phyloP scores from a whole-genome alignment of 2,329 filamentous ascomycete genomes.

The Amylocarpus encephaloides region DNA sequence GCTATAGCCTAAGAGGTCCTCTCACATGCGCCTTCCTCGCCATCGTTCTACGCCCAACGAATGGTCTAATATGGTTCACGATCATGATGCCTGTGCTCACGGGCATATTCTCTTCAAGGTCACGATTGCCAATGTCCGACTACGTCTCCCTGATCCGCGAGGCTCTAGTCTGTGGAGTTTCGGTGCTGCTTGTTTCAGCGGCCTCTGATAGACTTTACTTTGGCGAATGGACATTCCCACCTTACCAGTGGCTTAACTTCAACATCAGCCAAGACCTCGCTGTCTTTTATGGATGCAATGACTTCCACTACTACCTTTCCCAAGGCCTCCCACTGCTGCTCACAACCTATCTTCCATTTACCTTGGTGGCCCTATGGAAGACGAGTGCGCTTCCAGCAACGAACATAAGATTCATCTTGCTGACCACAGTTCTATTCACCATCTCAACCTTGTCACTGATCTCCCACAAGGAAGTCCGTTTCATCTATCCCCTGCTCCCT shows the following conservation, averaged over 20 bases:
- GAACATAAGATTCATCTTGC: constrained; percentile 37
- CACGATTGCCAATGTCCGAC: constrained; percentile 28
- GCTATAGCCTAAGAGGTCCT: constrained; percentile 51
- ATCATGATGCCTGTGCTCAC: constrained; percentile 51
- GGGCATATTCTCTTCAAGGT: constrained; percentile 36
- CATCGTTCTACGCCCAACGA: constrained; percentile 83
- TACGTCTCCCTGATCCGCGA: constrained; percentile 55
- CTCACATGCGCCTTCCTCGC: constrained; percentile 73
- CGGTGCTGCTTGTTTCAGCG: constrained; percentile 57
- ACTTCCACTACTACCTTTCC: constrained; percentile 87
- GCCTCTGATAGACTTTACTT: constrained; percentile 75
- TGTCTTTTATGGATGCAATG: constrained; percentile 86
- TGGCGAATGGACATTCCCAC: constrained; percentile 79
- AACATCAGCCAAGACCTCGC: constrained; percentile 84
- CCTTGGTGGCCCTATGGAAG: constrained; percentile 53
- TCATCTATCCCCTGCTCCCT: constrained; percentile 88
- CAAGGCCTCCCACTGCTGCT: constrained; percentile 85
- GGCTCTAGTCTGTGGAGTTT: constrained; percentile 54
- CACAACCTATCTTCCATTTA: constrained; percentile 76
- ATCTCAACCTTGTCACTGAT: constrained; percentile 65
- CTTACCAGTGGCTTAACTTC: constrained; percentile 80
- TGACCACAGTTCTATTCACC: constrained; percentile 52
- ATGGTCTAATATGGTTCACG: constrained; percentile 74
- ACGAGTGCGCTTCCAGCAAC: constrained; percentile 31
- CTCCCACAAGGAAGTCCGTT: constrained; percentile 94